These are phyloP conservation scores for Heritiera fomes DNA, from an alignment of 345 rosid genomes.

Conservation along the genomic window DNA sequence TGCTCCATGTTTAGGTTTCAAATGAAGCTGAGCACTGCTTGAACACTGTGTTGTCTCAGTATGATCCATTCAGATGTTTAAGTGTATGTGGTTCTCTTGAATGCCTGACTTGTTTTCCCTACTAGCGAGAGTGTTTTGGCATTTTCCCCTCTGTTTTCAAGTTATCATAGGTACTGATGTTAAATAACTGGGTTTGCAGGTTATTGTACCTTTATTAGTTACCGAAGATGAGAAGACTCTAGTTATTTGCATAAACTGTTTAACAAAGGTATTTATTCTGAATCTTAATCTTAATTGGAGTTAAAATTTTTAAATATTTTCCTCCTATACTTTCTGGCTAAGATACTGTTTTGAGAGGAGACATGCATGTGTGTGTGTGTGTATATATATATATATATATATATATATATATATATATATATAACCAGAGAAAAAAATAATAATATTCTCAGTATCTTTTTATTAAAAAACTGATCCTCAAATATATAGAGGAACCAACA, in stretches of 20 bases:
- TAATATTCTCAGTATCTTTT: no score
- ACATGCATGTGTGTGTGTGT: neutral
- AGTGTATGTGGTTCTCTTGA: conserved; percentile 54
- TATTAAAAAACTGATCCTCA: no score
- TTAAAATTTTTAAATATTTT: neutral
- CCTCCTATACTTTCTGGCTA: neutral
- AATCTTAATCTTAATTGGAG: neutral
- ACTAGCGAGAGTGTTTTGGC: neutral
- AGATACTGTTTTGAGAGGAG: neutral
- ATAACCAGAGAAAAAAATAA: no score
- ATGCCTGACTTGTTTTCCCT: conserved; percentile 7
- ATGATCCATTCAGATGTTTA: conserved; percentile 96
- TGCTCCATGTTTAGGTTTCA: conserved; percentile 56
- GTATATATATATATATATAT: no score
- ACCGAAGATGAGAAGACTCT: conserved; percentile 95
- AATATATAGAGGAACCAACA: no score
- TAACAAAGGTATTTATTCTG: conserved; percentile 71
- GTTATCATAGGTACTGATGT: conserved; percentile 16
- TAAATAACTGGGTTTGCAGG: conserved; percentile 49
- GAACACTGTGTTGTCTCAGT: conserved; percentile 68
- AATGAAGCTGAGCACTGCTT: conserved; percentile 92
- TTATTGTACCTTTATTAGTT: conserved; percentile 79
- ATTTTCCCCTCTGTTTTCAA: neutral
- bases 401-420: no score
- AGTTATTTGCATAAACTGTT: conserved; percentile 84